These are phyloP conservation scores for Xylaria acuta DNA, from an alignment of 495 filamentous ascomycete species.

Conservation along the genomic window DNA sequence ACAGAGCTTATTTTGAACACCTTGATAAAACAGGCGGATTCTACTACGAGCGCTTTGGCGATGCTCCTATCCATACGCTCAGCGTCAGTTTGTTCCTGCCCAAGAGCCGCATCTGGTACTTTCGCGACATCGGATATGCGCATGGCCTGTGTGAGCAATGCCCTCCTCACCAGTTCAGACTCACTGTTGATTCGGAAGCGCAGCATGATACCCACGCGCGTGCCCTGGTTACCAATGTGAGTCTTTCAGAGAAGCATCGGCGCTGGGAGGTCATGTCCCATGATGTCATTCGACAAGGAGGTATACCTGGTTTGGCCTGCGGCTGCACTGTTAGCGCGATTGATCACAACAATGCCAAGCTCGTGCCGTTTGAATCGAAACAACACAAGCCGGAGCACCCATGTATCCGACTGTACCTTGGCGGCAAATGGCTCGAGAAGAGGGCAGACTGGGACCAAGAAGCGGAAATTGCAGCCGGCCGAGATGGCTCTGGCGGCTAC, in stretches of 20 bases:
- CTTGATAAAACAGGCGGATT: constrained; percentile 65
- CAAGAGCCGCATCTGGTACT: constrained; percentile 55
- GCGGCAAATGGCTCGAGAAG: constrained; percentile 53
- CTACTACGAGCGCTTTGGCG: constrained; percentile 68
- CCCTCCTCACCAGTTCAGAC: constrained; percentile 34
- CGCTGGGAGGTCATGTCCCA: constrained; percentile 38
- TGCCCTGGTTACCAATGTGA: constrained; percentile 17
- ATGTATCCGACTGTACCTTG: constrained; percentile 59
- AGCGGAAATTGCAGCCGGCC: constrained; percentile 31
- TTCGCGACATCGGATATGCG: constrained; percentile 61
- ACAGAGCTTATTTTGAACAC: constrained; percentile 63
- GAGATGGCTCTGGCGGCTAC: constrained; percentile 38
- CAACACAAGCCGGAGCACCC: constrained; percentile 58
- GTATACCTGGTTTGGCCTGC: constrained; percentile 45
- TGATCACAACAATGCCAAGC: constrained; percentile 59
- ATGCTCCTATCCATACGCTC: constrained; percentile 68
- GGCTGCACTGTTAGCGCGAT: constrained; percentile 54
- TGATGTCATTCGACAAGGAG: constrained; percentile 37
- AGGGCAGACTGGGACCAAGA: constrained; percentile 38
- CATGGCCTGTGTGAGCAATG: constrained; percentile 58
- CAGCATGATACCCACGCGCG: constrained; percentile 17
- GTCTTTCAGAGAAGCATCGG: constrained; percentile 40
- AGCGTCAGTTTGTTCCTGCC: constrained; percentile 58
- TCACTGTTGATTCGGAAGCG: constrained; percentile 22
- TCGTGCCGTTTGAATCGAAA: constrained; percentile 58